A percentile compares a stretch with the other conserved stretches of the same genome.
Evolutionary conservation across 2,329 filamentous ascomycete genomes (phyloP).

Genomic region (Penicillium psychrosexuale): DNA sequence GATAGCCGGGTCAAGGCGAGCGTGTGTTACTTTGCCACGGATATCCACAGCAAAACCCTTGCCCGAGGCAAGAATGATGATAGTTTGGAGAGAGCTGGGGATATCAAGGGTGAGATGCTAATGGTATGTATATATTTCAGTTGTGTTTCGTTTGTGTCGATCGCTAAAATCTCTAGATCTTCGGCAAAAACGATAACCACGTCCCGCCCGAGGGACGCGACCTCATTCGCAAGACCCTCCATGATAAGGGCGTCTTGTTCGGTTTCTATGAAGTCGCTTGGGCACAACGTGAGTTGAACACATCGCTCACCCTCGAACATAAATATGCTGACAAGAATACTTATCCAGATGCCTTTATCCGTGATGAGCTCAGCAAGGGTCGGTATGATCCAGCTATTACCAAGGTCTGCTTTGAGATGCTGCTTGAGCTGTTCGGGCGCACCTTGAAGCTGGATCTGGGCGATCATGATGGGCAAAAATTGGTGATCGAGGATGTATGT

Average conservation of each 20-base stretch:
- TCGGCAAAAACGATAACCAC: slow-evolving; percentile 86
- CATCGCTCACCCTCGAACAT: background rate
- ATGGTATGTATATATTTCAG: slow-evolving; percentile 51
- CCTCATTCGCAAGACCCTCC: slow-evolving; percentile 75
- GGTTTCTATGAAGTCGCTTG: slow-evolving; percentile 88
- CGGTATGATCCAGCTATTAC: slow-evolving; percentile 84
- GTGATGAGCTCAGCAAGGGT: slow-evolving; percentile 90
- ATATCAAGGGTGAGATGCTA: slow-evolving; percentile 74
- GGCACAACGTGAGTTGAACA: slow-evolving; percentile 67
- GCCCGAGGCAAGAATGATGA: slow-evolving; percentile 66
- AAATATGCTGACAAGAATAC: slow-evolving; percentile 7
- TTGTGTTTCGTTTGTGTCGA: background rate
- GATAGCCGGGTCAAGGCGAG: slow-evolving; percentile 73
- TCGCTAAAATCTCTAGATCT: slow-evolving; percentile 56
- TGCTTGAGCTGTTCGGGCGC: slow-evolving; percentile 79
- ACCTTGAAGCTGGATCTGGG: slow-evolving; percentile 77
- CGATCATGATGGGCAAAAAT: slow-evolving; percentile 57
- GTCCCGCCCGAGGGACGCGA: slow-evolving; percentile 80
- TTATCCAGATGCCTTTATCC: slow-evolving; percentile 73
- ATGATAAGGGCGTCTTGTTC: slow-evolving; percentile 70
- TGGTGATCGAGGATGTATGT: slow-evolving; percentile 70
- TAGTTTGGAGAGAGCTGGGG: slow-evolving; percentile 56
- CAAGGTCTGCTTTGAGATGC: slow-evolving; percentile 85
- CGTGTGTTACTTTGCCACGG: slow-evolving; percentile 89
- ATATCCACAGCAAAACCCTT: slow-evolving; percentile 76